Conservation (phyloP, 225 moss, liverwort and hornwort genomes). For the Straminergon stramineum region DNA sequence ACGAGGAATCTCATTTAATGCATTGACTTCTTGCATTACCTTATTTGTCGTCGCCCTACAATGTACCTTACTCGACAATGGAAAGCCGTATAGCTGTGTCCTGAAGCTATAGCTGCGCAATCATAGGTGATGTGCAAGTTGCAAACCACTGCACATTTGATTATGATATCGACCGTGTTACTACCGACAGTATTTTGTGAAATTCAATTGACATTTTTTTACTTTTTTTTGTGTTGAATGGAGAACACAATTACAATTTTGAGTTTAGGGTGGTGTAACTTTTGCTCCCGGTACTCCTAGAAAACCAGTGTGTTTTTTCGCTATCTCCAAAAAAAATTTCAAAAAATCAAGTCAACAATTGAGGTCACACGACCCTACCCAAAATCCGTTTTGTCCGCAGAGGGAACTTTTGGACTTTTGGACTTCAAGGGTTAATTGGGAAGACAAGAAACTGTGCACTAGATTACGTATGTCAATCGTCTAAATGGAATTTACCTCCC, state of each 20-base stretch:
- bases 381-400: rapidly evolving
- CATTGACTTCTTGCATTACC: not conserved
- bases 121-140: not conserved
- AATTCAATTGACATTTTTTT: not conserved
- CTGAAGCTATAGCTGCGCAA: too few relatives aligned
- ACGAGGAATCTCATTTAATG: not conserved
- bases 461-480: not conserved
- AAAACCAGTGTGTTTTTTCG: too few relatives aligned
- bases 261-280: not conserved
- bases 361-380: not conserved
- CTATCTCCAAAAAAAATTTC: not conserved
- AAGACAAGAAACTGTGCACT: not conserved
- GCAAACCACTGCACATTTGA: not conserved
- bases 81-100: not conserved
- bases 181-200: not conserved
- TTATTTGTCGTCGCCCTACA: not conserved
- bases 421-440: not conserved
- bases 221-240: not conserved
- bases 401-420: not conserved
- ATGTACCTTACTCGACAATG: not conserved
- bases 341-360: not conserved
- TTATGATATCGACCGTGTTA: not conserved
- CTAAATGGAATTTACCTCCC: not conserved
- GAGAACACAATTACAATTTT: not conserved
- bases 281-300: not conserved